These are phyloP conservation scores for Erythrophleum ivorense DNA, from an alignment of 331 rosid genomes.

Conservation along the genomic window DNA sequence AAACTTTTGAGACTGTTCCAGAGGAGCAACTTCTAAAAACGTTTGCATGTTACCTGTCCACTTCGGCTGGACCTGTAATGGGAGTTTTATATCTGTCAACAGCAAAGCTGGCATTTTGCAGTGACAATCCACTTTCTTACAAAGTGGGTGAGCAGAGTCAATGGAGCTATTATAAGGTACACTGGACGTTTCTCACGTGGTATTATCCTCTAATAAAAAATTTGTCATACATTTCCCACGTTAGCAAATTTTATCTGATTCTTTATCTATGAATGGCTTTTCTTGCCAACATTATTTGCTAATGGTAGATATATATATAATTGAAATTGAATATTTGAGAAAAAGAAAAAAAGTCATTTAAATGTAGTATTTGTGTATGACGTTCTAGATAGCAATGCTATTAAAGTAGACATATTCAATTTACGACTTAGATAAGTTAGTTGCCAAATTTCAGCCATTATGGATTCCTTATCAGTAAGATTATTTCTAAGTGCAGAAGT, in stretches of 20 bases:
- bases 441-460: background rate
- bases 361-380: background rate
- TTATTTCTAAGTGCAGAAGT: background rate
- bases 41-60: slow-evolving; percentile 70
- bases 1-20: slow-evolving; percentile 62
- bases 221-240: background rate
- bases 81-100: slow-evolving; percentile 70
- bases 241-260: background rate
- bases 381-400: background rate
- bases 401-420: background rate
- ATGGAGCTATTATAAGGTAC: slow-evolving; percentile 80
- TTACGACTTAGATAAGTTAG: background rate
- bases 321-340: background rate
- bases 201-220: background rate
- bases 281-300: background rate
- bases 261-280: background rate
- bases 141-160: slow-evolving; percentile 56
- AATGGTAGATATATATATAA: background rate
- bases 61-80: slow-evolving; percentile 81
- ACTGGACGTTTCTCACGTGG: background rate
- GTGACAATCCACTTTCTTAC: slow-evolving; percentile 78
- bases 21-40: slow-evolving; percentile 75
- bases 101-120: slow-evolving; percentile 77
- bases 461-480: background rate
- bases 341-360: background rate